Conservation (phyloP, 805 yeast genomes). For the Candida piceae region DNA sequence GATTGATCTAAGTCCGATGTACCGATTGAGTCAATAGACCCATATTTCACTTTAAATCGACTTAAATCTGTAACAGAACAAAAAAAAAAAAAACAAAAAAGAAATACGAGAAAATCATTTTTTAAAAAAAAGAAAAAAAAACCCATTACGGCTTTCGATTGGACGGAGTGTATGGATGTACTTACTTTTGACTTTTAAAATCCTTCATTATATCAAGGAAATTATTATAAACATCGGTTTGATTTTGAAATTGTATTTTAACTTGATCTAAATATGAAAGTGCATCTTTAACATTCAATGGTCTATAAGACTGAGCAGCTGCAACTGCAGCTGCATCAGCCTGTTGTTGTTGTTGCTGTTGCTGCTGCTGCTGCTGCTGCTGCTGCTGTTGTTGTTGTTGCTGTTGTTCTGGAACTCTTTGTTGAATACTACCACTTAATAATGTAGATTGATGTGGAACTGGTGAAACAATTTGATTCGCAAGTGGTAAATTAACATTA, state of each 20-base stretch:
- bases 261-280: constrained; percentile 93
- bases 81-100: background rate
- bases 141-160: constrained; percentile 2
- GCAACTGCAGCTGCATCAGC: constrained; percentile 23
- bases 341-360: constrained; percentile 20
- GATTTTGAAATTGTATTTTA: constrained; percentile 82
- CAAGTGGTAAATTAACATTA: constrained; percentile 27
- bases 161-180: constrained; percentile 9
- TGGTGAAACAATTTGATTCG: constrained; percentile 23
- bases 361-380: constrained; percentile 14
- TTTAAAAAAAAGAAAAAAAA: too few relatives aligned
- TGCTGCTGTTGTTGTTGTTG: too few relatives aligned
- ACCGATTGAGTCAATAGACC: too few relatives aligned
- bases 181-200: constrained; percentile 84
- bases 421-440: constrained; percentile 13
- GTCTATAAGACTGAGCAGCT: constrained; percentile 47
- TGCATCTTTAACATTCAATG: constrained; percentile 94
- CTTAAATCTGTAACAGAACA: background rate
- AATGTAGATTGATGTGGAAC: constrained; percentile 14
- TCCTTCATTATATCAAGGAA: constrained; percentile 98
- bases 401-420: constrained; percentile 3
- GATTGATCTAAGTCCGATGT: too few relatives aligned
- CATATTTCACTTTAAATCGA: too few relatives aligned
- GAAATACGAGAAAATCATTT: too few relatives aligned
- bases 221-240: constrained; percentile 94